These are phyloP conservation scores for Prosopis cineraria DNA, from an alignment of 306 rosid genomes.

Conservation along the genomic window DNA sequence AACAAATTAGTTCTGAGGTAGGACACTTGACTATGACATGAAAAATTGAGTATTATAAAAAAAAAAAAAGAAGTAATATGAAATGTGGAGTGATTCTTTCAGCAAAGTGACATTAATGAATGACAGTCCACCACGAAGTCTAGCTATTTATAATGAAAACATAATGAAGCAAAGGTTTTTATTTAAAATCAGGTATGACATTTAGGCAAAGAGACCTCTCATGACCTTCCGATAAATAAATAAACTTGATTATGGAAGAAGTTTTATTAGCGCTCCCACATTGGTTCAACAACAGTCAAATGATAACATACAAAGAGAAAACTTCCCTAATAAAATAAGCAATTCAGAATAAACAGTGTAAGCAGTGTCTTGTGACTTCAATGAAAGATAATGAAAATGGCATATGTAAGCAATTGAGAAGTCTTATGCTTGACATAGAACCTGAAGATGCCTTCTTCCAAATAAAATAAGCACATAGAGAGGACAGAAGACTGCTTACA, in stretches of 20 bases:
- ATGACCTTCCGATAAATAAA: not conserved
- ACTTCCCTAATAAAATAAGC: not conserved
- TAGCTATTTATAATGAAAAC: not conserved
- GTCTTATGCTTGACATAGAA: not conserved
- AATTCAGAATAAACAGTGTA: too few relatives aligned
- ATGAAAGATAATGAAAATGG: not conserved
- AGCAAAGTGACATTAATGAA: not conserved
- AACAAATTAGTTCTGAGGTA: not conserved
- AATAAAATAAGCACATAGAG: conserved; percentile 19
- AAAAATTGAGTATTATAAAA: not conserved
- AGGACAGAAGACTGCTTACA: conserved; percentile 53
- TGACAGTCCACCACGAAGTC: not conserved
- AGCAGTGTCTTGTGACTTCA: not conserved
- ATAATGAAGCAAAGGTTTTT: not conserved
- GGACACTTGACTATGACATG: not conserved
- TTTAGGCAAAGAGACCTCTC: not conserved
- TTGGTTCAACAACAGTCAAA: not conserved
- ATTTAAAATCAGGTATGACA: not conserved
- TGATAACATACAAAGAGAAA: not conserved
- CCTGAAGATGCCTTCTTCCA: conserved; percentile 14
- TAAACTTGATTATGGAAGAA: not conserved
- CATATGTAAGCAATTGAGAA: not conserved
- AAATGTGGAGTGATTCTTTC: not conserved
- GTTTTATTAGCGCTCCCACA: not conserved
- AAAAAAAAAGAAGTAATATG: not conserved